Conservation (phyloP, 192 early-diverging fungal species). For the Martensiomyces pterosporus region DNA sequence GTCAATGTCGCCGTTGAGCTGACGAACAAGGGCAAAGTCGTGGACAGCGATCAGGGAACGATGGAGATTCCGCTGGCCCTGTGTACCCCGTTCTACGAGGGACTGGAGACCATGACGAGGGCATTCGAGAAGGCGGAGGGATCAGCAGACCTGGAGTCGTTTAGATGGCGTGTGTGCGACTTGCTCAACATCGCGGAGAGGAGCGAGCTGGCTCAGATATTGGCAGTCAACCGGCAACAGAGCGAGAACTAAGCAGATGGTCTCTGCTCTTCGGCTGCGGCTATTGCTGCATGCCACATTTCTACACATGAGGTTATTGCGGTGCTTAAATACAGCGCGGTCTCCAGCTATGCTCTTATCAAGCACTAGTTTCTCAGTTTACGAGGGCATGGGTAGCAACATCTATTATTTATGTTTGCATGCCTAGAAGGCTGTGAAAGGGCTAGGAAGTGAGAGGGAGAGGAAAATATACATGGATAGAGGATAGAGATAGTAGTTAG, state of each 20-base stretch:
- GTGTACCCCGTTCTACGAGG: constrained; percentile 13
- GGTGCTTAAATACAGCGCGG: too few species aligned
- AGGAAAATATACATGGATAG: too few species aligned
- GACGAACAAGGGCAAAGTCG: constrained; percentile 6
- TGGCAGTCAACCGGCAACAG: too few species aligned
- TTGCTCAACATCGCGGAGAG: constrained; percentile 13
- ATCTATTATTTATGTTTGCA: too few species aligned
- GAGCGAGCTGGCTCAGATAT: background rate
- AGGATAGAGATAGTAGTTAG: background rate
- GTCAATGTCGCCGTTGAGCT: constrained; percentile 7
- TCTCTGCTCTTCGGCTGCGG: too few species aligned
- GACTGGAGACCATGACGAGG: background rate
- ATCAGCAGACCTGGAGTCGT: constrained; percentile 8
- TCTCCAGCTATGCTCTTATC: too few species aligned
- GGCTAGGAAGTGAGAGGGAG: too few species aligned
- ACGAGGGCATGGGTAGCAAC: too few species aligned
- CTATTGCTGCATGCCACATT: too few species aligned
- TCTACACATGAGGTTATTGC: too few species aligned
- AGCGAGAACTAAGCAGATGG: background rate
- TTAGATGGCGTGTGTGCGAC: constrained; percentile 16
- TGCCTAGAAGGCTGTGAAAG: too few species aligned
- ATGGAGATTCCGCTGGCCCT: constrained; percentile 20
- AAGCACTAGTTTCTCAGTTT: too few species aligned
- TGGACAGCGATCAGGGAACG: constrained; percentile 14
- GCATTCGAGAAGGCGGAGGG: constrained; percentile 1